Evolutionary conservation across 371 early-diverging fungal species (phyloP).

Genomic region (Cokeromyces recurvatus): DNA sequence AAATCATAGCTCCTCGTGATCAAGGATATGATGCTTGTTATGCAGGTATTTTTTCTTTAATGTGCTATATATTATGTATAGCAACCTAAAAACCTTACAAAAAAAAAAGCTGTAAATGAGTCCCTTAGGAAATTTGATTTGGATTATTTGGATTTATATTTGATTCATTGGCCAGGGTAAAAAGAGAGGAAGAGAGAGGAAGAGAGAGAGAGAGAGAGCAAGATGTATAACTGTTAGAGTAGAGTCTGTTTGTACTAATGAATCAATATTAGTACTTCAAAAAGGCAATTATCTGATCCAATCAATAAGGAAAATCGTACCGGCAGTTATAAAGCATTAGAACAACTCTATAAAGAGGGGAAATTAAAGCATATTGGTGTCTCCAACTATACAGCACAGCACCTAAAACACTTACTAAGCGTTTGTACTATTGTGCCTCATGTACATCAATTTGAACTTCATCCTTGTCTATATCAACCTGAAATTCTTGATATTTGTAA

Average conservation of each 20-base stretch:
- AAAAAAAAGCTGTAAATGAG: conserved; percentile 45
- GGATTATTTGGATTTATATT: conserved; percentile 77
- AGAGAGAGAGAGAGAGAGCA: no score
- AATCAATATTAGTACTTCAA: no score
- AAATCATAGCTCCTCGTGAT: conserved; percentile 62
- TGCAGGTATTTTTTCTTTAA: conserved; percentile 31
- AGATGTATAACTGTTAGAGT: no score
- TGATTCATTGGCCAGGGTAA: conserved; percentile 66
- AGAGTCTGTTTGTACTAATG: no score
- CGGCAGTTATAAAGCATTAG: conserved; percentile 54
- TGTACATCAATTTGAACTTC: conserved; percentile 73
- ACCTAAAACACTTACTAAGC: conserved; percentile 54
- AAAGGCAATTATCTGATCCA: conserved; percentile 30
- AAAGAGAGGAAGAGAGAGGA: no score
- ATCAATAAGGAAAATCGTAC: conserved; percentile 53
- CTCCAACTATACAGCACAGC: conserved; percentile 66
- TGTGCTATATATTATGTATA: no score
- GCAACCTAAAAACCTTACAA: background rate
- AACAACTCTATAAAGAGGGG: conserved; percentile 50
- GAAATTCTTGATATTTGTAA: conserved; percentile 29
- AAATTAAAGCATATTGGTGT: conserved; percentile 65
- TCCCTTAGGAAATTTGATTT: conserved; percentile 59
- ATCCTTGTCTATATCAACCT: conserved; percentile 49
- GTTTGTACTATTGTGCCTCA: conserved; percentile 64
- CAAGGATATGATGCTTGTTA: conserved; percentile 72